phyloP scores from a whole-genome alignment of 106 monocot genomes.

The Dendrobium nobile region DNA sequence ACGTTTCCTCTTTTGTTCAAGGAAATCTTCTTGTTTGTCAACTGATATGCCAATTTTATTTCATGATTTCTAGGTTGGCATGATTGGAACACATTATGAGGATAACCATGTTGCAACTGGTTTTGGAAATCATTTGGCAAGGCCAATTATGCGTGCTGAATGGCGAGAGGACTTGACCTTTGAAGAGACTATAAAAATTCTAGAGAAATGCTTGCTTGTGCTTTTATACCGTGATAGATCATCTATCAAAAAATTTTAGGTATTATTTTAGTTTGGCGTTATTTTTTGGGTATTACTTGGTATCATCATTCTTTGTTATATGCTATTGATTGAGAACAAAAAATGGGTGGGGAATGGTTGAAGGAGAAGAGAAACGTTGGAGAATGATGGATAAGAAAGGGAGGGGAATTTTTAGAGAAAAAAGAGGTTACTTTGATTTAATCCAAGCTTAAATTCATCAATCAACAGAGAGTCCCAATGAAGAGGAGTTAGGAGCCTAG shows the following conservation, averaged over 20 bases:
- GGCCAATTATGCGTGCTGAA: constrained; percentile 69
- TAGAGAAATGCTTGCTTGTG: constrained; percentile 80
- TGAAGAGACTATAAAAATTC: constrained; percentile 78
- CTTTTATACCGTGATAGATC: constrained; percentile 75
- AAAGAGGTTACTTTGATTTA: too few relatives aligned
- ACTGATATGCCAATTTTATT: not conserved
- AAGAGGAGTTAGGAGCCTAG: too few relatives aligned
- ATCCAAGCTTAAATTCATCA: too few relatives aligned
- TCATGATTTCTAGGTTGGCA: constrained; percentile 42
- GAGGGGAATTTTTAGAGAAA: too few relatives aligned
- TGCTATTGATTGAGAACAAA: too few relatives aligned
- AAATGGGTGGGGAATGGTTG: too few relatives aligned
- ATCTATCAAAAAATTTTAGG: constrained; percentile 86
- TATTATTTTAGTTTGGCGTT: constrained; percentile 9
- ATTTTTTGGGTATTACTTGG: too few relatives aligned
- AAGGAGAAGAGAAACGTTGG: too few relatives aligned
- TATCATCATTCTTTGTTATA: too few relatives aligned
- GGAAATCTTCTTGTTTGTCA: not conserved
- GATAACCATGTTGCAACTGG: constrained; percentile 88
- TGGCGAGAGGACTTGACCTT: constrained; percentile 73
- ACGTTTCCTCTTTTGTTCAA: not conserved
- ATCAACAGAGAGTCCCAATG: too few relatives aligned
- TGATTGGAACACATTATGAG: constrained; percentile 83
- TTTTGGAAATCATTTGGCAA: constrained; percentile 78
- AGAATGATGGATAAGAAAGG: too few relatives aligned